Conservation (phyloP, 345 rosid genomes). For the Dimocarpus longan region DNA sequence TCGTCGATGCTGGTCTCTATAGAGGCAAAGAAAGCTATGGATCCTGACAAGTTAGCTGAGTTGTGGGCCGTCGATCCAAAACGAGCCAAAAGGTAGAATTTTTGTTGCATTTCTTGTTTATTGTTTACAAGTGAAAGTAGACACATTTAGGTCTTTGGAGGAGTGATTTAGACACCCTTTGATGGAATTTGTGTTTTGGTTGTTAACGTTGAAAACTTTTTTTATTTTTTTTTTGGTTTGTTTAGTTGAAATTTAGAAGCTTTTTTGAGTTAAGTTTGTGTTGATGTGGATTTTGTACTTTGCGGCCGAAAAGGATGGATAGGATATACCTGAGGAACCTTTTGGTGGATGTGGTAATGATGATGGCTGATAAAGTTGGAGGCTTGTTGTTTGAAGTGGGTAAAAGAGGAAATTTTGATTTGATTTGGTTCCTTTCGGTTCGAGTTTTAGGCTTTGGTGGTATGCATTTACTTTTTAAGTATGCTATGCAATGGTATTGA, state of each 20-base stretch:
- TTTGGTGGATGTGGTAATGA: background rate
- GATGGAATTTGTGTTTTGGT: background rate
- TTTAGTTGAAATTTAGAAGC: background rate
- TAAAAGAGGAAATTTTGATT: conserved; percentile 10
- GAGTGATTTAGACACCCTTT: conserved; percentile 9
- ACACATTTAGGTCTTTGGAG: background rate
- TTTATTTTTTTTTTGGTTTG: background rate
- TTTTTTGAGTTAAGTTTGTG: background rate
- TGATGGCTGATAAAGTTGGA: background rate
- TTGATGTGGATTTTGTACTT: background rate
- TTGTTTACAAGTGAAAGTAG: background rate
- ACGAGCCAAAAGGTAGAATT: conserved; percentile 77
- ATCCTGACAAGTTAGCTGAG: conserved; percentile 87
- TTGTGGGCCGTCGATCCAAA: conserved; percentile 85
- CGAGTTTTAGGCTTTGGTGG: background rate
- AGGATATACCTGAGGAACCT: background rate
- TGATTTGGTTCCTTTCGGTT: background rate
- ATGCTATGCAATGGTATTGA: background rate
- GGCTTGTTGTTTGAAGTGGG: background rate
- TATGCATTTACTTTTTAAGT: conserved; percentile 7
- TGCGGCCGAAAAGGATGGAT: background rate
- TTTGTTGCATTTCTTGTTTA: background rate
- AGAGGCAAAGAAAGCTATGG: conserved; percentile 96
- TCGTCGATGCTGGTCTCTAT: conserved; percentile 56
- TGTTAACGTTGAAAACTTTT: background rate